Evolutionary conservation across 208 protist genomes (phyloP).

Genomic region (Trypanosoma mega): DNA sequence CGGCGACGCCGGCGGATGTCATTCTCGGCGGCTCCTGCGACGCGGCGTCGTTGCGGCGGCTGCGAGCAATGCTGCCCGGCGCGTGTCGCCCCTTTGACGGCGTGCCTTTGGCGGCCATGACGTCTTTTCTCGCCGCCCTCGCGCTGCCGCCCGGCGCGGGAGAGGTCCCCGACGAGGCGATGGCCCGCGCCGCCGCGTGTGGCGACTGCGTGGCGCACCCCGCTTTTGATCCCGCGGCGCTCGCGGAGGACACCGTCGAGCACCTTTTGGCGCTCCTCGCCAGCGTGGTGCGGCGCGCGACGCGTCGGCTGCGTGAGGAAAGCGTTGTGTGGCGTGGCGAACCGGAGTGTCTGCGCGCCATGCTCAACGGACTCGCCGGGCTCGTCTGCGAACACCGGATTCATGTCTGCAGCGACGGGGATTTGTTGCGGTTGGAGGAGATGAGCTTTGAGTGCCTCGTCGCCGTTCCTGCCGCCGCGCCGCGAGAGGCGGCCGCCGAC

Average conservation of each 20-base stretch:
- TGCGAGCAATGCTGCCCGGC: constrained; percentile 19
- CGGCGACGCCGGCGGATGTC: background rate
- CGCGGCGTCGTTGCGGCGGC: background rate
- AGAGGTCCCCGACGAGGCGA: constrained; percentile 4
- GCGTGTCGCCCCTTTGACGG: background rate
- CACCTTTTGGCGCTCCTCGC: constrained; percentile 46
- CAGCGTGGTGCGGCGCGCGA: constrained; percentile 35
- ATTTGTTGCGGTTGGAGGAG: constrained; percentile 75
- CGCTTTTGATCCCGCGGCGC: constrained; percentile 39
- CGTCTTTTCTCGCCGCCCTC: background rate
- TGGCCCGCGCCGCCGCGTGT: constrained; percentile 40
- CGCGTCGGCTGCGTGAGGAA: background rate
- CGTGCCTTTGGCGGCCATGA: background rate
- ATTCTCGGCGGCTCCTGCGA: constrained; percentile 4
- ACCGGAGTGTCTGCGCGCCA: constrained; percentile 57
- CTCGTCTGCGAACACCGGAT: constrained; percentile 42
- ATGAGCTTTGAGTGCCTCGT: constrained; percentile 67
- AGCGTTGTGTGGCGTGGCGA: constrained; percentile 25
- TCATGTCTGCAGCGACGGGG: constrained; percentile 42
- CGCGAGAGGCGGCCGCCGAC: constrained; percentile 30
- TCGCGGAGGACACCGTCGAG: constrained; percentile 45
- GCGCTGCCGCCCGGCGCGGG: background rate
- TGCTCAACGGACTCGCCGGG: constrained; percentile 41
- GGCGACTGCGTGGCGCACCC: constrained; percentile 51
- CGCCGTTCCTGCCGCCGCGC: constrained; percentile 28